Base-by-base conservation (phyloP, 2,329 filamentous ascomycete genomes). In the Exophiala alcalophila region DNA sequence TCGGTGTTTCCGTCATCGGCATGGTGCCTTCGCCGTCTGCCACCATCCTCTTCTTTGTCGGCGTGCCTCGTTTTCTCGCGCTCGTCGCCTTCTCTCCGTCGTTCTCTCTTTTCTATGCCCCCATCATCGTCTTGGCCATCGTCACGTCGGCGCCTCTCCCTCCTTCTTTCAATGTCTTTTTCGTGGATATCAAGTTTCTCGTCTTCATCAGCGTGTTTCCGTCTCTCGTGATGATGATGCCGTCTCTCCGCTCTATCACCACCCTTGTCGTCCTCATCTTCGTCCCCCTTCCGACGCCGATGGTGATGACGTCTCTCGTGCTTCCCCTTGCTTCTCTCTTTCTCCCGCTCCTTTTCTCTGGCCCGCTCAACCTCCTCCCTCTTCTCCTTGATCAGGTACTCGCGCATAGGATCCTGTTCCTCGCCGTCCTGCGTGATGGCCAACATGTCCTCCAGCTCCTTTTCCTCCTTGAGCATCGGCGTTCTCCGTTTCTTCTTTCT, bases 381-480 rank as follows among this genome's bases (percentile, higher is more conserved):
- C 75, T 97, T 96, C 66, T 94, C 85, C 52, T 91, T 79, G 37
- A 96, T 81, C 52, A 97, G 62, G 57, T 86, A 96, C 25, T 80
- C 81, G 66, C 95, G 96, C 92, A 98, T 98, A 0, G 92, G 92
- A 63, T 98, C 92, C 49, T 97, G 91, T 16, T 96, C 90, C 53
- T 97, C 92, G 52, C 94, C 84, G 11, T 91, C 82, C 40, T 57
- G 50, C 40, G 48, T 51, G 32, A 50, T 49, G 21, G 77, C 70
- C 38, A 94, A 80, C 42, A 97, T 64, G 30, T 80, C 75, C 36
- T 80, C 79, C 35, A 97, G 67, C 61, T 97, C 90, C 41, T 72
- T 70, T 67, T 97, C 90, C 60, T 96, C 90, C 48, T 80, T 84
- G 8, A 95, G 65, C 69, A 86, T 65, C 38, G 61, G 57, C 64